Evolutionary conservation across 2,329 filamentous ascomycete species (phyloP).

Genomic region (Fusarium sp.): DNA sequence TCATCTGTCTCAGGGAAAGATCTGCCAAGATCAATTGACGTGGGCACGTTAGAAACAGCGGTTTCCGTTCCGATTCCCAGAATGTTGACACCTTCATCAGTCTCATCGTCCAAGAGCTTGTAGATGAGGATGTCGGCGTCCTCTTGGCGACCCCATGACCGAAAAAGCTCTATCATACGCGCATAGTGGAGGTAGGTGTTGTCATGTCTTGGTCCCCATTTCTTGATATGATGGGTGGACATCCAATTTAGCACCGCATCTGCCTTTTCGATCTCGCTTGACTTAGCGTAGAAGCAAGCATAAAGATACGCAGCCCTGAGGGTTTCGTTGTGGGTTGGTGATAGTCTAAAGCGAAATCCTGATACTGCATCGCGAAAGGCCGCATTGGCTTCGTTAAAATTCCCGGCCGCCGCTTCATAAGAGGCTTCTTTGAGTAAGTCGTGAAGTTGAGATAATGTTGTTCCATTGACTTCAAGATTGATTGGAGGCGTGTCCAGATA

Average conservation of each 20-base stretch:
- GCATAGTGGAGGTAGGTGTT: constrained; percentile 1
- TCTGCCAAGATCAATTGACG: background rate
- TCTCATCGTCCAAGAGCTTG: background rate
- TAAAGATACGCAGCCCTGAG: background rate
- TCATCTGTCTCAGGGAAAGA: background rate
- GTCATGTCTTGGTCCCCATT: background rate
- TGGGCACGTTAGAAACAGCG: background rate
- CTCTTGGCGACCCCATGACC: background rate
- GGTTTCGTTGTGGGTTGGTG: background rate
- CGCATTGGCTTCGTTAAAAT: background rate
- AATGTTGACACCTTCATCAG: background rate
- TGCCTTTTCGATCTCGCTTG: background rate
- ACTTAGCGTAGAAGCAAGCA: background rate
- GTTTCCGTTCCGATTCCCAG: background rate
- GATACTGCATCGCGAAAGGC: background rate
- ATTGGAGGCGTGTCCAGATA: background rate
- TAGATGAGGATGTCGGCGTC: background rate
- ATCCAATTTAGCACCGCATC: background rate
- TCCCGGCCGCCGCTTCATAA: background rate
- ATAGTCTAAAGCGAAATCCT: background rate
- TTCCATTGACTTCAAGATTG: background rate
- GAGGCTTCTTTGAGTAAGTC: background rate
- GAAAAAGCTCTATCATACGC: background rate
- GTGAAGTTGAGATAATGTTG: background rate
- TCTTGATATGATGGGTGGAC: background rate